Base-by-base conservation (phyloP, 202 grass and related monocot genomes). In the Carex sylvatica region DNA sequence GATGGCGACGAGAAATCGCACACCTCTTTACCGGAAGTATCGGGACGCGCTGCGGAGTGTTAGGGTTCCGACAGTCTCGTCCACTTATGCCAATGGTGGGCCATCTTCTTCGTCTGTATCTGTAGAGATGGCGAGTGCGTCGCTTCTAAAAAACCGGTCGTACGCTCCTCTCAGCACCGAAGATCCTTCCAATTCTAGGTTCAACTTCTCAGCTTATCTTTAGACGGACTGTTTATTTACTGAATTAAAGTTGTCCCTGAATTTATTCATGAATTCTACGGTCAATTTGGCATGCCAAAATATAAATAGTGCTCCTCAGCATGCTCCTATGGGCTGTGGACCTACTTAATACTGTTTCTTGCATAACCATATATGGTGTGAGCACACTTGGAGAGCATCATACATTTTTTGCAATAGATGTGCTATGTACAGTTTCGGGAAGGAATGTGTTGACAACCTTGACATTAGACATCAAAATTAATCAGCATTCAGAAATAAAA, bases 1-100 rank as follows among this genome's bases (percentile, higher is more conserved):
- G 14, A 88, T 88, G 87, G 61, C 87, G 78, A 88, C 87, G 61
- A 88, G 87, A 78, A 88, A 88, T 55, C 87, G 87, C 20, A 88
- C 83, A n/a, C 44, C 83, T 8, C 49, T 88, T 12, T 88, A 88
- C 60, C 78, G 83, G 77, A 88, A 85, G 78, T 88, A 88, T 60
- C 83, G 87, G n/a, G 87, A 88, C 14, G 87, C 87, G 38, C 68
- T 88, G 1, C 82, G 69, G 49, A 88, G 83, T 70, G 87, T 88
- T 47, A 79, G 87, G 78, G 49, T 78, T 30, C 87, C 87, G 69
- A n/a, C 70, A 23, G 60, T 31, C 38, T 80, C 86, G 0, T 24
- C 65, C 19, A 7, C n/a, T 80, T 52, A 80, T 63, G 47, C 69
- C 14, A 82, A 52, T 23, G 80, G 60, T 2, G 30, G 80, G 20